Evolutionary conservation across 768 basidiomycete genomes (phyloP), one percentile per base, ranked within the genome.

Genomic region (Amylocystis lapponica): DNA sequence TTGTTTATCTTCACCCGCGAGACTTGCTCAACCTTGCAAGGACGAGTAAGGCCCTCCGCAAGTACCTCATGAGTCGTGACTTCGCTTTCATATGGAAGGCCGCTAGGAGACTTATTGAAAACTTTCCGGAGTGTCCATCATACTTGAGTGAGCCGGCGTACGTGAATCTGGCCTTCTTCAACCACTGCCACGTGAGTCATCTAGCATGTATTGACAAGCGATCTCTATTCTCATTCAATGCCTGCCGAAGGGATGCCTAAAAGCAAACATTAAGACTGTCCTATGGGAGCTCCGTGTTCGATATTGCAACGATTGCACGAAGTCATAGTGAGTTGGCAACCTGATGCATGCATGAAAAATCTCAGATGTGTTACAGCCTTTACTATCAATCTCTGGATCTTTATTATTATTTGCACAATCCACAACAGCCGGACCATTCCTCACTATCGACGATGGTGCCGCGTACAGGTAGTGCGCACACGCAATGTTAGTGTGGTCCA

Each of bases 131-230:
- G 2, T 43, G 43, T n/a, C 52, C 52, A 11, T 22, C 36, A 7
- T 34, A 37, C 20, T 36, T 54, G 16, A 41, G 45, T 29, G 52
- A 54, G 39, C 43, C 47, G 3, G 30, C 17, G 14, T 54, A 51
- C 20, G 52, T 50, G 16, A 43, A 41, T 29, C 40, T 70, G n/a
- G 36, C 68, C 7, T 72, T 64, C 48, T 59, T 57, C 11, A 51
- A 48, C 9, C 23, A 59, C 25, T 71, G 69, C 39, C 53, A 63
- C 41, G 68, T 69, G 37, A 26, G 61, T 58, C 8, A 9, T 36
- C 17, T 40, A 10, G 12, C 7, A 21, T 37, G 6, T 22, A 19
- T 27, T 13, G 16, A n/a, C 39, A 39, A 13, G 3, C n/a, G n/a
- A n/a, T n/a, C n/a, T n/a, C n/a, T n/a, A n/a, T n/a, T n/a, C n/a